These are phyloP conservation scores for Phlebiopsis flavidoalba DNA, from an alignment of 768 basidiomycete species.

Conservation along the genomic window DNA sequence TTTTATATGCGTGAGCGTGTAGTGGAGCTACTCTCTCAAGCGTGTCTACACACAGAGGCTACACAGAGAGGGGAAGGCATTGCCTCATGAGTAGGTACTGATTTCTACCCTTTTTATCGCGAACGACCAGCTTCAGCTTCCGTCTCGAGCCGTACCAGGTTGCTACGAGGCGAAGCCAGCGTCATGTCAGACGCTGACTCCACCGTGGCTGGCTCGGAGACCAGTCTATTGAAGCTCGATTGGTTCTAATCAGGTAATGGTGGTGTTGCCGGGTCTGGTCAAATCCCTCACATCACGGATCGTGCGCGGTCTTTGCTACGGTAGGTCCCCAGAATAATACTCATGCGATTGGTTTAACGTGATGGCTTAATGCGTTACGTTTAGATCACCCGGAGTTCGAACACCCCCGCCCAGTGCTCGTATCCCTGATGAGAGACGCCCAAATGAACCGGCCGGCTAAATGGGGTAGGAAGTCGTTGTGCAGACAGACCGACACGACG, in stretches of 20 bases:
- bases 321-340: background rate
- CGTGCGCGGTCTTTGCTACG: background rate
- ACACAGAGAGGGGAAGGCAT: conserved; percentile 3
- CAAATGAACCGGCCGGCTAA: background rate
- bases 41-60: background rate
- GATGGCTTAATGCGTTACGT: background rate
- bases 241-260: background rate
- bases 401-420: background rate
- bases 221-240: conserved; percentile 8
- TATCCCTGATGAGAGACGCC: background rate
- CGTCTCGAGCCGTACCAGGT: conserved; percentile 3
- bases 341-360: background rate
- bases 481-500: background rate
- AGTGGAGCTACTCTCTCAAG: background rate
- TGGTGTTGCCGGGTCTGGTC: background rate
- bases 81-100: conserved; percentile 6
- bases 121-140: background rate
- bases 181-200: conserved; percentile 6
- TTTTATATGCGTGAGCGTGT: background rate
- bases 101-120: background rate
- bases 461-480: background rate
- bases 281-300: background rate
- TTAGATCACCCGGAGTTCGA: background rate
- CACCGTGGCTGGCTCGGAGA: background rate
- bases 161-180: background rate